A percentile compares a stretch with the other conserved stretches of the same genome.
Evolutionary conservation across 768 basidiomycete species (phyloP).

Genomic region (Collybiopsis luxurians): DNA sequence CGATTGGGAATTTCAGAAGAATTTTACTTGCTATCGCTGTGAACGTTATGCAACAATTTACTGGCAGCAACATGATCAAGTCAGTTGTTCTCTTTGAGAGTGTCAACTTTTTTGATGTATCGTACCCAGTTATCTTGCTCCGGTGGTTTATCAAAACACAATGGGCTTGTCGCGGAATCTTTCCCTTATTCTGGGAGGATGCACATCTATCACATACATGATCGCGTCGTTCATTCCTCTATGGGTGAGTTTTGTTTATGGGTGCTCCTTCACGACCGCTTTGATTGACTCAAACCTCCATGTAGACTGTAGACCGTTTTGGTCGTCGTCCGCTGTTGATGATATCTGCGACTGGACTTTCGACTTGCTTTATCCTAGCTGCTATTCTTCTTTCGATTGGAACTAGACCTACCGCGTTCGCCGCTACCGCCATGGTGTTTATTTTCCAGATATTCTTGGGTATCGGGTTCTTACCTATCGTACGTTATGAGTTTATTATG

Average conservation of each 20-base stretch:
- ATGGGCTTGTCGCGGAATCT: slow-evolving; percentile 38
- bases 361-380: slow-evolving; percentile 34
- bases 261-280: background rate
- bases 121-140: slow-evolving; percentile 30
- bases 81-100: slow-evolving; percentile 9
- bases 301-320: slow-evolving; percentile 36
- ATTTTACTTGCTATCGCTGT: slow-evolving; percentile 36
- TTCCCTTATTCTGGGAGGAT: slow-evolving; percentile 37
- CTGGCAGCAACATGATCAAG: slow-evolving; percentile 43
- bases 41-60: slow-evolving; percentile 42
- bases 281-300: background rate
- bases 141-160: slow-evolving; percentile 39
- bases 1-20: slow-evolving; percentile 34
- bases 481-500: slow-evolving; percentile 15
- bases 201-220: slow-evolving; percentile 37
- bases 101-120: background rate
- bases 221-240: slow-evolving; percentile 39
- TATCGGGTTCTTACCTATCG: slow-evolving; percentile 36
- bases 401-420: slow-evolving; percentile 29
- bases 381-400: slow-evolving; percentile 33
- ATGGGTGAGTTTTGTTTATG: slow-evolving; percentile 23
- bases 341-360: slow-evolving; percentile 33
- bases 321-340: slow-evolving; percentile 35
- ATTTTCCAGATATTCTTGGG: slow-evolving; percentile 40
- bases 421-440: slow-evolving; percentile 38